Conservation (phyloP, 441 rosid species). For the Erysimum pusillum region DNA sequence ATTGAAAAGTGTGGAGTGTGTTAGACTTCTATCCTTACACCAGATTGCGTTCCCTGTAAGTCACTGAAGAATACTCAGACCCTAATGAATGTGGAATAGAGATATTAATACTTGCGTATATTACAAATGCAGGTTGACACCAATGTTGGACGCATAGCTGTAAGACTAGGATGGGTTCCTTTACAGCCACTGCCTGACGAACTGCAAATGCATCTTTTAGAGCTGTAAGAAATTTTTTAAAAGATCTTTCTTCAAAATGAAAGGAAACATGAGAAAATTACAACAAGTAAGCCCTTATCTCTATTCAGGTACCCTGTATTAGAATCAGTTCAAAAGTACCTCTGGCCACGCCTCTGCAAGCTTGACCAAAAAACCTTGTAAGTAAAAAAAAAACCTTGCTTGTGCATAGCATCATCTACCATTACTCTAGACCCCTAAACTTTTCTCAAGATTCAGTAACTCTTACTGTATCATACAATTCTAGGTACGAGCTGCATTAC, state of each 20-base stretch:
- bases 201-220: constrained; percentile 73
- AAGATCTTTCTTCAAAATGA: not conserved
- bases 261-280: constrained; percentile 24
- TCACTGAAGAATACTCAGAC: constrained; percentile 13
- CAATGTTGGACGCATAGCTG: constrained; percentile 76
- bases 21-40: constrained; percentile 72
- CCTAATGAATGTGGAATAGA: constrained; percentile 15
- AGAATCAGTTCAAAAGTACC: constrained; percentile 64
- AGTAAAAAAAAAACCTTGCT: not conserved
- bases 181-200: constrained; percentile 73
- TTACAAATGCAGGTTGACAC: constrained; percentile 64
- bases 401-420: constrained; percentile 5
- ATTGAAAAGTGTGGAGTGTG: constrained; percentile 75
- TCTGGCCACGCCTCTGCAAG: constrained; percentile 78
- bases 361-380: constrained; percentile 75
- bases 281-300: constrained; percentile 7
- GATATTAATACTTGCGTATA: constrained; percentile 6
- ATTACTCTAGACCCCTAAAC: not conserved
- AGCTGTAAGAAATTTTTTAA: constrained; percentile 53
- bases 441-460: not conserved
- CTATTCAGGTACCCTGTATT: constrained; percentile 62
- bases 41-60: constrained; percentile 79
- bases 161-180: constrained; percentile 80
- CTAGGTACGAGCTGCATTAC: constrained; percentile 77
- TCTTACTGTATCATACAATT: constrained; percentile 4